Base-by-base conservation (phyloP, 164 flowering plant species). In the Kingdonia uniflora region DNA sequence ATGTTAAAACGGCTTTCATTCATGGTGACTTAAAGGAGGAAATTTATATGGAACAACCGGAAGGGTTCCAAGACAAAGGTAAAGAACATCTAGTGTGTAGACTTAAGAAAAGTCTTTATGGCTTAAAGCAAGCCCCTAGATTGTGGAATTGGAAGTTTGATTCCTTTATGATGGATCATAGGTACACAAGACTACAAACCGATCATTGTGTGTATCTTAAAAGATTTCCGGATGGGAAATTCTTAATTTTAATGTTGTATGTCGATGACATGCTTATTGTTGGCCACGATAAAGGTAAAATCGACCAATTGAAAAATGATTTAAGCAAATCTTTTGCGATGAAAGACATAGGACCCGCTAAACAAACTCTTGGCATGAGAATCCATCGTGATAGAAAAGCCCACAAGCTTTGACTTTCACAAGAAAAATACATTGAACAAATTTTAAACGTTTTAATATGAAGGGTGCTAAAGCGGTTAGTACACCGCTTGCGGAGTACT, bases 201-300 rank as follows among this genome's bases (percentile, higher is more conserved):
- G 55, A 51, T 37, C 55, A 51, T 19, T 35, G 42, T 37, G 35
- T 1, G 7, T 51, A n/a, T 12, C 29, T 12, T n/a, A 37, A 19
- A 19, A 37, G 11, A 12, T 50, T n/a, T 50, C 7, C 44, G 2
- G n/a, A 2, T 12, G n/a, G 39, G 11, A 0, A 4, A 49, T 16
- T 51, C 26, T 35, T 33, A 19, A 8, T 17, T 51, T 17, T 35
- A 37, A 2, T 20, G 16, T 16, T 57, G 1, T 37, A 47, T 57
- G 45, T 56, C 1, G 51, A 45, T 33, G 59, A 56, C 39, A 45
- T 56, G 51, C 33, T 56, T 14, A 29, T 20, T 59, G 21, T 43
- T 2, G 52, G 50, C 12, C n/a, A 25, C 13, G 33, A 38, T 40
- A 15, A 11, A 2, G 19, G 11, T n/a, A 38, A 2, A 25, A 22